phyloP scores from a whole-genome alignment of 345 rosid species.

The Atalantia buxifolia region DNA sequence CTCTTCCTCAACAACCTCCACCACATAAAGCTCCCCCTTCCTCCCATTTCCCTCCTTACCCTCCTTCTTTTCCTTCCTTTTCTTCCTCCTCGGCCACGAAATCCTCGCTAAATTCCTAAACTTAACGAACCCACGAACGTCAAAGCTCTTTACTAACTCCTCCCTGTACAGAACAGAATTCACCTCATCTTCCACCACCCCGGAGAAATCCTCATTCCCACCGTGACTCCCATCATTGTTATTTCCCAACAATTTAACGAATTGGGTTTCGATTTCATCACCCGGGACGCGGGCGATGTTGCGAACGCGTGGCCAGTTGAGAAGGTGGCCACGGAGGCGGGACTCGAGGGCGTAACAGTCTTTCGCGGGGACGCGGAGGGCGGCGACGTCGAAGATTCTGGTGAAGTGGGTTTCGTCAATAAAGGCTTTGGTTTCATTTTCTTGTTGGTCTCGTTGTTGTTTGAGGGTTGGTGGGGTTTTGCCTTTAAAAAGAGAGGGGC shows the following conservation, averaged over 20 bases:
- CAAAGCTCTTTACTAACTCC: conserved; percentile 54
- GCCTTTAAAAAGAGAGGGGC: conserved; percentile 83
- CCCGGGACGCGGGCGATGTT: conserved; percentile 80
- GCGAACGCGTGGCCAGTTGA: conserved; percentile 77
- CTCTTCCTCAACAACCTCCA: conserved; percentile 58
- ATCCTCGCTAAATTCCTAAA: conserved; percentile 82
- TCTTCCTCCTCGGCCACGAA: conserved; percentile 65
- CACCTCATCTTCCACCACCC: conserved; percentile 50
- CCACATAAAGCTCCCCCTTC: conserved; percentile 43
- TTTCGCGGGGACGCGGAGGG: conserved; percentile 65
- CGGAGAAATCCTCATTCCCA: conserved; percentile 24
- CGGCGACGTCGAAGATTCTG: conserved; percentile 54
- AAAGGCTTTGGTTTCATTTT: conserved; percentile 15
- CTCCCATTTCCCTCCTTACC: conserved; percentile 28
- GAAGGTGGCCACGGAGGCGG: conserved; percentile 81
- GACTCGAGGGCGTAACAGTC: conserved; percentile 63
- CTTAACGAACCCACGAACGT: conserved; percentile 57
- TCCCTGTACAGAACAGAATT: conserved; percentile 66
- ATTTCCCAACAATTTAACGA: conserved; percentile 26
- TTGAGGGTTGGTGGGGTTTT: conserved; percentile 15
- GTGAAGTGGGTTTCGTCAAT: conserved; percentile 55
- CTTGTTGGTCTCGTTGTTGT: conserved; percentile 11
- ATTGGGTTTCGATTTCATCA: conserved; percentile 60
- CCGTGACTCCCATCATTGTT: not conserved
- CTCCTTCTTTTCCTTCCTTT: conserved; percentile 28